Conservation (phyloP, 495 filamentous ascomycete species). For the Bombardia bombarda region DNA sequence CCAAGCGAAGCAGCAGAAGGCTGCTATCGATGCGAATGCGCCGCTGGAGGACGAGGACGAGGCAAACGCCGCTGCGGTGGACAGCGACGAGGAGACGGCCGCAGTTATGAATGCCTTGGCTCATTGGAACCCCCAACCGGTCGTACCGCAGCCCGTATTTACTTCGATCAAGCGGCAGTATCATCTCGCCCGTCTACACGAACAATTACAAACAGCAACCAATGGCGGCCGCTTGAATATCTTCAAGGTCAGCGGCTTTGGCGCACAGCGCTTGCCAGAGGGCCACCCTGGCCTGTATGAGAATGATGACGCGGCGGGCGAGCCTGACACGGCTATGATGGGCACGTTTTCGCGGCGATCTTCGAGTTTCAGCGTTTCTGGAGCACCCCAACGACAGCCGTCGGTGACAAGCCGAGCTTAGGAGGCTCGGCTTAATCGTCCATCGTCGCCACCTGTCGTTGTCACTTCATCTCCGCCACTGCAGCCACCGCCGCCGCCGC, state of each 20-base stretch:
- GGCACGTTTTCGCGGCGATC: constrained; percentile 27
- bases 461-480: background rate
- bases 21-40: constrained; percentile 86
- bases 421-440: constrained; percentile 9
- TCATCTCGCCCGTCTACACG: constrained; percentile 76
- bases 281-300: constrained; percentile 31
- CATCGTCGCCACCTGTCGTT: constrained; percentile 3
- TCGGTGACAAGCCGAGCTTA: constrained; percentile 38
- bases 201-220: constrained; percentile 74
- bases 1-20: constrained; percentile 94
- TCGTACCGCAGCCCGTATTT: constrained; percentile 55
- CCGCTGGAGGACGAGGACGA: constrained; percentile 84
- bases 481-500: too few species aligned
- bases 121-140: constrained; percentile 64
- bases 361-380: constrained; percentile 38
- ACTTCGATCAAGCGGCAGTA: constrained; percentile 66
- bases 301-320: constrained; percentile 37
- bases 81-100: constrained; percentile 88
- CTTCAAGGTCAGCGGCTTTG: constrained; percentile 40
- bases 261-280: constrained; percentile 40
- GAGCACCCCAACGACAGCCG: constrained; percentile 29
- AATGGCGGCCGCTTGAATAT: constrained; percentile 50
- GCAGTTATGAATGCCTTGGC: constrained; percentile 77
- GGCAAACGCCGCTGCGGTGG: constrained; percentile 61
- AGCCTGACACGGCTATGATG: constrained; percentile 31